Conservation (phyloP, 345 rosid genomes). For the Salix caprea region DNA sequence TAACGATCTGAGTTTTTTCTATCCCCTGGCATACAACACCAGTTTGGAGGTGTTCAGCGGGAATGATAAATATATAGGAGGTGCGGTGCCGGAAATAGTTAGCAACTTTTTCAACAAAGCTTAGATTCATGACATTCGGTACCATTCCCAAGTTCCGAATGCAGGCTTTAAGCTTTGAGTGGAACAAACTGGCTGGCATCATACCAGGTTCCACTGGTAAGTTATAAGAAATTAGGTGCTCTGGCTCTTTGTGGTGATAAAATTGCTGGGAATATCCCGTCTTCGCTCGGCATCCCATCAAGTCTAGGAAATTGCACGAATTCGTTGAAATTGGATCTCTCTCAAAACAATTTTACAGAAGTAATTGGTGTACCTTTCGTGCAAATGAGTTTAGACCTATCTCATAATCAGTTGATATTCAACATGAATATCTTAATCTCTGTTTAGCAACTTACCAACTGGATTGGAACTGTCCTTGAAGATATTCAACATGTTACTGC, state of each 20-base stretch:
- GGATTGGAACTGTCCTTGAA: too few species aligned
- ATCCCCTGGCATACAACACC: not conserved
- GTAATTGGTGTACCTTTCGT: too few species aligned
- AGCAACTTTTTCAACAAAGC: not conserved
- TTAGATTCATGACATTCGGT: not conserved
- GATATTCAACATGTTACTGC: too few species aligned
- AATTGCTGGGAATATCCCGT: too few species aligned
- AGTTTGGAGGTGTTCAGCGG: not conserved
- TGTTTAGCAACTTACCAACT: too few species aligned
- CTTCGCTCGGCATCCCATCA: too few species aligned
- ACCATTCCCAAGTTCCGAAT: conserved; percentile 2
- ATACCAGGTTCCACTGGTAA: not conserved
- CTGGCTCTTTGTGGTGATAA: not conserved
- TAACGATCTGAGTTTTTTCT: not conserved
- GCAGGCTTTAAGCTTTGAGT: not conserved
- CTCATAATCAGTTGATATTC: not conserved
- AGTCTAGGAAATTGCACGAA: too few species aligned
- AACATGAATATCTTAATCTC: too few species aligned
- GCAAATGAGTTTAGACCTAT: not conserved
- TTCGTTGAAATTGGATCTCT: too few species aligned
- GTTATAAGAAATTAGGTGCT: not conserved
- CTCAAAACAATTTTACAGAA: too few species aligned
- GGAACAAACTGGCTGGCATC: conserved; percentile 1
- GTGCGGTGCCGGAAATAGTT: not conserved
- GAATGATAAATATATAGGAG: not conserved